phyloP scores from a whole-genome alignment of 2,329 filamentous ascomycete genomes.

The Paecilomyces niveus region DNA sequence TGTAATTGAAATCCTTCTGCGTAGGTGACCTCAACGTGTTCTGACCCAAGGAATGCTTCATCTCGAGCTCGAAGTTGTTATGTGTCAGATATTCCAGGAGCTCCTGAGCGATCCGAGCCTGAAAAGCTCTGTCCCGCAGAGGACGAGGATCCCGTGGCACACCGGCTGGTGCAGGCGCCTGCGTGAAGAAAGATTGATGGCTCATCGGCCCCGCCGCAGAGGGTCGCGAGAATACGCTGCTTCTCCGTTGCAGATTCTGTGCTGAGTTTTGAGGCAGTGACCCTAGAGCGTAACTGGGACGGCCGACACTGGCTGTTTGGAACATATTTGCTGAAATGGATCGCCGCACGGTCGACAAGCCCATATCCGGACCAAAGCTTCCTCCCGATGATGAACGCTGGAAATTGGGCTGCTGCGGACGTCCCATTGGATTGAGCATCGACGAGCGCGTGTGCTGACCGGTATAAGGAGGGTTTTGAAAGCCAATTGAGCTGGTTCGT shows the following conservation, averaged over 20 bases:
- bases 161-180: slow-evolving; percentile 71
- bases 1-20: slow-evolving; percentile 95
- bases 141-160: slow-evolving; percentile 82
- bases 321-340: slow-evolving; percentile 67
- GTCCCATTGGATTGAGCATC: slow-evolving; percentile 75
- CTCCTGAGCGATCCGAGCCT: slow-evolving; percentile 78
- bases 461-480: slow-evolving; percentile 57
- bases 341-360: slow-evolving; percentile 73
- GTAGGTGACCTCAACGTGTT: slow-evolving; percentile 92
- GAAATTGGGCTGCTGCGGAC: slow-evolving; percentile 82
- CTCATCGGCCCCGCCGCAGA: slow-evolving; percentile 61
- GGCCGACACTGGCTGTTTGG: slow-evolving; percentile 49
- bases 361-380: slow-evolving; percentile 69
- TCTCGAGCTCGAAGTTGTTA: slow-evolving; percentile 95
- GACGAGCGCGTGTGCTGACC: slow-evolving; percentile 75
- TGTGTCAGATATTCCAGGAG: slow-evolving; percentile 84
- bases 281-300: slow-evolving; percentile 65
- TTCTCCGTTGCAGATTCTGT: slow-evolving; percentile 56
- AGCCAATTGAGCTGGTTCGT: slow-evolving; percentile 71
- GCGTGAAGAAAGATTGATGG: slow-evolving; percentile 93
- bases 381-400: slow-evolving; percentile 69
- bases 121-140: slow-evolving; percentile 71
- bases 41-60: slow-evolving; percentile 86
- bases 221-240: slow-evolving; percentile 74
- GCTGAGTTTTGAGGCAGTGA: slow-evolving; percentile 48